Evolutionary conservation across 2,329 filamentous ascomycete genomes (phyloP), one percentile per base, ranked within the genome.

Genomic region (Davidsoniella eucalypti): DNA sequence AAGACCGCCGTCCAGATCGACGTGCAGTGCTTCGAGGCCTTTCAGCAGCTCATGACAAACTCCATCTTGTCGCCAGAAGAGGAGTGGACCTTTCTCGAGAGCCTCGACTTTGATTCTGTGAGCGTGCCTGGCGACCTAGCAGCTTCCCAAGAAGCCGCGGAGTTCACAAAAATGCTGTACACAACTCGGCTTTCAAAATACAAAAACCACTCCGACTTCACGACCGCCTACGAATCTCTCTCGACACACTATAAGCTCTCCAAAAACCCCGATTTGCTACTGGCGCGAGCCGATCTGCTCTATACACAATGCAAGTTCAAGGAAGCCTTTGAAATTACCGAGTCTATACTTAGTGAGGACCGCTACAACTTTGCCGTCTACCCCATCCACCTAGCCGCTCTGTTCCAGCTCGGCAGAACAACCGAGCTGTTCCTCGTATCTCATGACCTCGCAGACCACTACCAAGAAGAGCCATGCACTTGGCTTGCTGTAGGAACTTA

Each of bases 41-140:
- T 98, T 61, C 88, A 95, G 59, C 88, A 96, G 68, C 75, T 98
- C 50, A 95, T 96, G 80, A 87, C 87, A 67, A 98, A 98, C 67
- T 85, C 85, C 17, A 73, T 98, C 54, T 84, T 98, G 77, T 78
- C 78, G 44, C 87, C 88, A 0, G 80, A 85, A 36, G 88, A 95
- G 64, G 88, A 95, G 62, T 86, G 90, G 75, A 76, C 81, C 46
- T 94, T 95, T 55, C 73, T 95, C 41, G 82, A 92, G 57, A 86
- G 84, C 47, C 73, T 95, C 18, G 80, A 95, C 65, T 98, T 98
- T 61, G 87, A 94, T 63, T 79, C 82, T 17, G 82, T 96, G 55
- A 71, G 72, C 5, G 74, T 82, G 1, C 67, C 70, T 2, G 75
- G 78, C 26, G 80, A 86, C 55, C 67, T 76, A 0, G 79, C 80